Evolutionary conservation across 2,329 filamentous ascomycete species (phyloP), one percentile per base, ranked within the genome.

Genomic region (Microdochium nivale): DNA sequence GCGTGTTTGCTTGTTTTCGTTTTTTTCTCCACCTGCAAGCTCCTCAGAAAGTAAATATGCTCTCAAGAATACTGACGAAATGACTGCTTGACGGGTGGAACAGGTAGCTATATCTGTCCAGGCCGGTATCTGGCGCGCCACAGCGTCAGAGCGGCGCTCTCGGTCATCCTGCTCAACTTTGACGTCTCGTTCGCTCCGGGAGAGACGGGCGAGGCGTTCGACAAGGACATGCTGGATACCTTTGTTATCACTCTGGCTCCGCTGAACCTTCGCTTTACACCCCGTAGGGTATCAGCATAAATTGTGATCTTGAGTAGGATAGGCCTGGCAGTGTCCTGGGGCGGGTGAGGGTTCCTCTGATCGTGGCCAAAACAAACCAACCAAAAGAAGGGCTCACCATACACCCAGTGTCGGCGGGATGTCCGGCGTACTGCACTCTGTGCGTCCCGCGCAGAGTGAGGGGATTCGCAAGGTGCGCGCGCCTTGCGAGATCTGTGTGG

Each of bases 51-150:
- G 8, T 33, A 14, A 33, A 14, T 33, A 33, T 33, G 33, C 35
- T 7, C 23, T 51, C 13, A 13, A 8, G 19, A 46, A 14, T 9
- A 13, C 13, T 4, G 25, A 21, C 27, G 43, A 21, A 13, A n/a
- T n/a, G n/a, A n/a, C n/a, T n/a, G n/a, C n/a, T n/a, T n/a, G n/a
- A n/a, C n/a, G n/a, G n/a, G n/a, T n/a, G n/a, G n/a, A n/a, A n/a
- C 44, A 47, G 55, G 60, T 1, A 33, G 52, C 1, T 60, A 56
- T 24, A 25, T 44, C 10, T 64, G 60, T 25, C 52, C 55, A 3
- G 60, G 62, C 3, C 62, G 61, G 48, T 54, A 56, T 10, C 21
- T 64, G 23, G 58, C 55, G 3, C 52, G 58, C 23, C 54, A 59
- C 25, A 50, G 30, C n/a, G 25, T 61, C 43, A 52, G 59, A 3